Evolutionary conservation across 2,329 filamentous ascomycete species (phyloP).

Genomic region (Penicillium sp.): DNA sequence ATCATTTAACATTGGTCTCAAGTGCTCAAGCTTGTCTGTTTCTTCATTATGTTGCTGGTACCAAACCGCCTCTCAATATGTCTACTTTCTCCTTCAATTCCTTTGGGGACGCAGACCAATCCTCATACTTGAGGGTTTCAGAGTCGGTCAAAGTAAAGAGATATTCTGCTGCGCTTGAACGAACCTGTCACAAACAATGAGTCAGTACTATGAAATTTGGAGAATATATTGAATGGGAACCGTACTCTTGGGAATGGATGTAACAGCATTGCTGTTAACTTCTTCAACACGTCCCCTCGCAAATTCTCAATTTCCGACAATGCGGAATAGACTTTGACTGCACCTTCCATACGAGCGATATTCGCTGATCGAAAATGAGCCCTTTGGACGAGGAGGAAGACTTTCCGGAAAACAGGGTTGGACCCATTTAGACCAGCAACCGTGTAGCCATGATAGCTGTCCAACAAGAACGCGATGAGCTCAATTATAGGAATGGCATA

Average conservation of each 20-base stretch:
- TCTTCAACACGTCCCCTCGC: constrained; percentile 60
- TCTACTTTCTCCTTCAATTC: constrained; percentile 36
- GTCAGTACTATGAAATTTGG: not conserved
- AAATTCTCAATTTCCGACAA: constrained; percentile 58
- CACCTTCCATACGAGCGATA: constrained; percentile 77
- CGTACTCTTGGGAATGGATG: constrained; percentile 81
- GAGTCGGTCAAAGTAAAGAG: constrained; percentile 36
- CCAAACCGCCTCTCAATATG: constrained; percentile 17
- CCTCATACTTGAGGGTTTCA: constrained; percentile 31
- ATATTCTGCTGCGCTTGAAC: constrained; percentile 36
- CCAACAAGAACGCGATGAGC: constrained; percentile 73
- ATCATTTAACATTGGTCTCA: too few species aligned
- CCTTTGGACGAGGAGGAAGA: constrained; percentile 73
- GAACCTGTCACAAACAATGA: constrained; percentile 29
- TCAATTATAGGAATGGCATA: constrained; percentile 75
- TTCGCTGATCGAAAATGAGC: constrained; percentile 81
- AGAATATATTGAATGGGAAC: not conserved
- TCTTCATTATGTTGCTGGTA: not conserved
- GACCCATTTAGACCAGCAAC: constrained; percentile 44
- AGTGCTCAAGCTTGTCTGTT: too few species aligned
- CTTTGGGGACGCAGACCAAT: constrained; percentile 38
- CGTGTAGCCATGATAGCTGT: constrained; percentile 48
- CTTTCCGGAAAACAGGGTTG: constrained; percentile 53
- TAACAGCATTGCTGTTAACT: constrained; percentile 69
- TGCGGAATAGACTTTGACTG: constrained; percentile 74